Evolutionary conservation across 2,329 filamentous ascomycete species (phyloP).

Genomic region (Blastomyces gilchristii): DNA sequence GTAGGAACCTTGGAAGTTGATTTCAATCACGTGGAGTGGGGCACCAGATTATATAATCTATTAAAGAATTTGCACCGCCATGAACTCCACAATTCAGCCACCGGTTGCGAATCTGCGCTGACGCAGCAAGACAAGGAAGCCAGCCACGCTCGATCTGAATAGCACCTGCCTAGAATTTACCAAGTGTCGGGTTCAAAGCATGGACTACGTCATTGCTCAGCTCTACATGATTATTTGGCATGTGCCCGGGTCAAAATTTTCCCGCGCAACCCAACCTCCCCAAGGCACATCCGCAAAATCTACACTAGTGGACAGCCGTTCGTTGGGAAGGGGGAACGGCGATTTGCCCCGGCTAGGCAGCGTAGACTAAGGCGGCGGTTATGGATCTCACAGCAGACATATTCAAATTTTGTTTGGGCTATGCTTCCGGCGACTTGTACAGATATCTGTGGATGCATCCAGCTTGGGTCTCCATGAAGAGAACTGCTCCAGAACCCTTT

Average conservation of each 20-base stretch:
- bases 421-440: not conserved
- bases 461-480: not conserved
- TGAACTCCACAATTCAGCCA: constrained; percentile 6
- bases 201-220: not conserved
- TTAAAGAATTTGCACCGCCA: not conserved
- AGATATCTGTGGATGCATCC: not conserved
- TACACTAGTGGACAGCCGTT: too few relatives aligned
- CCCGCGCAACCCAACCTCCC: not conserved
- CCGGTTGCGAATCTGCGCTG: not conserved
- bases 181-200: too few relatives aligned
- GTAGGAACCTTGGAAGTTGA: too few relatives aligned
- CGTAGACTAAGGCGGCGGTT: not conserved
- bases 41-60: not conserved
- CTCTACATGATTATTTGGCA: not conserved
- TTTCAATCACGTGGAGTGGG: too few relatives aligned
- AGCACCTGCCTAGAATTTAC: not conserved
- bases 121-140: not conserved
- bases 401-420: not conserved
- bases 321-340: too few relatives aligned
- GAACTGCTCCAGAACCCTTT: not conserved
- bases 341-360: not conserved
- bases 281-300: not conserved
- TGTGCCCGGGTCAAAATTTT: not conserved
- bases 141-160: not conserved
- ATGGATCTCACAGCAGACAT: not conserved